Percentiles rank a stretch among this genome's conserved stretches.
phyloP scores from a whole-genome alignment of 2,329 filamentous ascomycete genomes.

The Lachnellula subtilissima region DNA sequence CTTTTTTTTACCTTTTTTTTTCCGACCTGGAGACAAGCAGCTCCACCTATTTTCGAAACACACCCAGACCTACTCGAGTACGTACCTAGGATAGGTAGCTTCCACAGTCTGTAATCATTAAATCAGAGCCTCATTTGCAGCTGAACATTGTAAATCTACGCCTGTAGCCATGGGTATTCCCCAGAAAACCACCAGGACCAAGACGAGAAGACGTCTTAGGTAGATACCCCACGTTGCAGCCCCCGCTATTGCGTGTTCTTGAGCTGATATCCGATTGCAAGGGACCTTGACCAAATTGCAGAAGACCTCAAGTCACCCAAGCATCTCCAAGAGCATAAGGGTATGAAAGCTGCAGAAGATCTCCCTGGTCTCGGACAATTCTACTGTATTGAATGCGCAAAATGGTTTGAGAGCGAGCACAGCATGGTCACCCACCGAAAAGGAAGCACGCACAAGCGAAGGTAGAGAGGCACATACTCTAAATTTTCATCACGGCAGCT shows the following conservation, averaged over 20 bases:
- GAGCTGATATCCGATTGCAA: conserved; percentile 35
- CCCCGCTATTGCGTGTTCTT: not conserved
- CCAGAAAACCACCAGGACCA: conserved; percentile 62
- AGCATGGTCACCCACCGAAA: conserved; percentile 72
- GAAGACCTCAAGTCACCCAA: conserved; percentile 72
- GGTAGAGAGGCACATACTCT: conserved; percentile 42
- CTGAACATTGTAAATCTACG: not conserved
- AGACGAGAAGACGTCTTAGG: conserved; percentile 70
- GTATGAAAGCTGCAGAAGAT: conserved; percentile 76
- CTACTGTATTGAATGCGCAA: conserved; percentile 91
- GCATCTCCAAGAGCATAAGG: conserved; percentile 75
- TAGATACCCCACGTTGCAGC: conserved; percentile 29
- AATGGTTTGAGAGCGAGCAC: conserved; percentile 86
- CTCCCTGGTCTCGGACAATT: conserved; percentile 78
- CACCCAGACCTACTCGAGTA: not conserved
- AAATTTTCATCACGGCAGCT: conserved; percentile 1
- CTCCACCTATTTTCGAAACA: not conserved
- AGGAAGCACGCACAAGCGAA: conserved; percentile 91
- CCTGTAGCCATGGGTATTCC: conserved; percentile 55
- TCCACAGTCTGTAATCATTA: not conserved
- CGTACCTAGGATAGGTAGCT: not conserved
- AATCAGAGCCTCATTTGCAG: not conserved
- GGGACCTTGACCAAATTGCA: conserved; percentile 90
- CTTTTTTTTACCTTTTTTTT: not conserved
- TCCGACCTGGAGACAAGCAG: conserved; percentile 8